These are phyloP conservation scores for Oenanthe javanica DNA, from an alignment of 140 eudicot genomes.

Conservation along the genomic window DNA sequence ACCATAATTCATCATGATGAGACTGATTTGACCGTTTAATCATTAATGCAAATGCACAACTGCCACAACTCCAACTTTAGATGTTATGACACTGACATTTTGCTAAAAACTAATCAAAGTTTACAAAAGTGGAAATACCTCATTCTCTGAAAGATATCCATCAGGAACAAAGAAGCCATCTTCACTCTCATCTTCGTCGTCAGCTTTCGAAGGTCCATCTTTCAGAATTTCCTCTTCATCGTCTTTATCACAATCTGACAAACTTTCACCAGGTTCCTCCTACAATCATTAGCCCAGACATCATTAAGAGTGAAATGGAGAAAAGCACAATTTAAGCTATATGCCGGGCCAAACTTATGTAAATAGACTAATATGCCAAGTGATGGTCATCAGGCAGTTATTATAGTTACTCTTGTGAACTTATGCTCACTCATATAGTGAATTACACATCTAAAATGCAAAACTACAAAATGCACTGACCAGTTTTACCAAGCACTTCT, in stretches of 20 bases:
- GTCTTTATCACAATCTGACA: constrained; percentile 89
- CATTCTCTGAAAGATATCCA: constrained; percentile 96
- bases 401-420: not conserved
- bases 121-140: constrained; percentile 37
- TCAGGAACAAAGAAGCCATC: constrained; percentile 97
- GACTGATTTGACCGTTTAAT: not conserved
- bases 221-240: constrained; percentile 68
- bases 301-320: not conserved
- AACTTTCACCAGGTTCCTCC: constrained; percentile 99
- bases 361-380: not conserved
- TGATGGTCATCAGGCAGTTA: not conserved
- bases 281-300: constrained; percentile 13
- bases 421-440: not conserved
- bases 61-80: not conserved
- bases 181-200: constrained; percentile 84
- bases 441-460: not conserved
- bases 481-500: not conserved
- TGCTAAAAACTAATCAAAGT: not conserved
- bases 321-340: not conserved
- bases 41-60: not conserved
- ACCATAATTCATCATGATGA: not conserved
- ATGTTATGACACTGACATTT: not conserved
- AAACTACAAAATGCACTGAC: not conserved
- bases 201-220: constrained; percentile 52
- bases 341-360: not conserved